A percentile compares a stretch with the other conserved stretches of the same genome.
phyloP scores from a whole-genome alignment of 192 early-diverging fungal species.

The Rhizoclosmatium sp. region DNA sequence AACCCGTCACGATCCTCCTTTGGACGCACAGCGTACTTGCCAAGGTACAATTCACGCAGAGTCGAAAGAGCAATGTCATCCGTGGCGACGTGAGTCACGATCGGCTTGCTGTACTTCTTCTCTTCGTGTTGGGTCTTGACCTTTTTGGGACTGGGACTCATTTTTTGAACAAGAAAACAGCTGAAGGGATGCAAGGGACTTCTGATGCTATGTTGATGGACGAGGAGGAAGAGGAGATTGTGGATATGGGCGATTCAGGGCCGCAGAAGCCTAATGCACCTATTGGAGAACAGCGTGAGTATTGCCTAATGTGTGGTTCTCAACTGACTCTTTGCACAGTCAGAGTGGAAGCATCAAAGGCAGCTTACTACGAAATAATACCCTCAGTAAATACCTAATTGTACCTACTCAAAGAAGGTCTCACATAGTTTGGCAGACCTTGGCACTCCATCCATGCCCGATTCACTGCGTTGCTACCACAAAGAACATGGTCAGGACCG shows the following conservation, averaged over 20 bases:
- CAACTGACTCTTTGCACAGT: neutral
- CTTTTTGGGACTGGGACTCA: neutral
- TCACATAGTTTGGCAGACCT: neutral
- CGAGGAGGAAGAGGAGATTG: neutral
- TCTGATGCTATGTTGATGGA: neutral
- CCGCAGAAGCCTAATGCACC: neutral
- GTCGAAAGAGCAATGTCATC: conserved; percentile 25
- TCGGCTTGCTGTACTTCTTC: conserved; percentile 1
- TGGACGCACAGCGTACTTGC: conserved; percentile 20
- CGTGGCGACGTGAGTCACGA: conserved; percentile 27
- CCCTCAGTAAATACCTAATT: neutral
- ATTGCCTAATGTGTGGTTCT: neutral
- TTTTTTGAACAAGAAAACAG: neutral
- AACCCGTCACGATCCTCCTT: conserved; percentile 1
- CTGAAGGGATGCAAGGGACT: neutral
- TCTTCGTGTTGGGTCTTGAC: neutral
- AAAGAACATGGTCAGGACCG: conserved; percentile 23
- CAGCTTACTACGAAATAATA: neutral
- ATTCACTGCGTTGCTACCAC: conserved; percentile 26
- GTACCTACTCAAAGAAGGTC: neutral
- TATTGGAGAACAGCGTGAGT: too few relatives aligned
- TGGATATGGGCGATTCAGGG: neutral
- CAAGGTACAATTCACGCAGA: conserved; percentile 34
- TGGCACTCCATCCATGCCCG: conserved; percentile 32
- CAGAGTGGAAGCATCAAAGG: neutral